Base-by-base conservation (phyloP, 208 protist genomes). In the Trypanosoma platydactyli region DNA sequence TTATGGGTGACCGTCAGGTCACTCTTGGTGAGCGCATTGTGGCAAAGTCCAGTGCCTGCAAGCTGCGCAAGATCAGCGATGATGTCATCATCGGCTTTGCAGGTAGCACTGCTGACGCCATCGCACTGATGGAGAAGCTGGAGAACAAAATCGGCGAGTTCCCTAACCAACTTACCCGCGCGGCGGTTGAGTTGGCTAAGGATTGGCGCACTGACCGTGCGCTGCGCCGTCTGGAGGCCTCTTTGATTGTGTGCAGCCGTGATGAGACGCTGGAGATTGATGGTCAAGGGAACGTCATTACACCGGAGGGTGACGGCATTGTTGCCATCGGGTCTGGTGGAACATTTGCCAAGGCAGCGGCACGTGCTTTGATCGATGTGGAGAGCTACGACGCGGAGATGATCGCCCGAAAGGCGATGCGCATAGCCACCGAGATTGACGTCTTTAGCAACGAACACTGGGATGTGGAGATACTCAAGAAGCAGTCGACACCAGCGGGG, bases 371-470 rank as follows among this genome's bases (percentile, higher is more conserved):
- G 5, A 94, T 97, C 50, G 93, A 97, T 49, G 67, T 97, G 0
- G 93, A 94, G 1, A 85, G 81, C 45, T 91, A 85, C 53, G 82
- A 93, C 52, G 94, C 94, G 16, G 91, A 97, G 71, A 76, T 71
- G 33, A 98, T 97, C 35, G 90, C 91, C n/a, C 82, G 75, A 53
- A 94, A 96, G 77, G 86, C 97, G 61, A 98, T 98, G 95, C 88
- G 90, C 60, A 97, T 98, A 42, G 97, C 97, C 0, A 95, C 92
- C 4, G 93, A 97, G 42, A 98, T 98, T 65, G 97, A 97, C 71
- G 94, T 98, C 48, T 98, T 98, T 80, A 97, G 91, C 51, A 98
- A 98, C 71, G 81, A 92, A 49, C 97, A 96, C 71, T 98, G 96
- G 80, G 91, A 97, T 73, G 77, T 94, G 29, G 87, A 97, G 79